These are phyloP conservation scores for Tylopilus plumbeoviolaceoides DNA, from an alignment of 768 basidiomycete genomes.

Conservation along the genomic window DNA sequence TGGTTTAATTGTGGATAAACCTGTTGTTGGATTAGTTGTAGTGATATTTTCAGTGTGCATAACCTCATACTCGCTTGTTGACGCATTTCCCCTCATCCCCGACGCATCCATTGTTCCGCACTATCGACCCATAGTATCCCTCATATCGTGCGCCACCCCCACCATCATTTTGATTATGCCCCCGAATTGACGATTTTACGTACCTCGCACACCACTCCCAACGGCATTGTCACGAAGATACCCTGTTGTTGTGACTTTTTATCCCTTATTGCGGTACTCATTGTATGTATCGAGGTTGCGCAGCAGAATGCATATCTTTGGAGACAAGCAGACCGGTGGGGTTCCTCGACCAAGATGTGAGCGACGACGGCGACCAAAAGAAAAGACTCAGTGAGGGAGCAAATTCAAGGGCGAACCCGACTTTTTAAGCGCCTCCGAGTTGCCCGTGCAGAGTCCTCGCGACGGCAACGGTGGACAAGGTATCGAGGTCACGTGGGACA, in stretches of 20 bases:
- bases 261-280: slow-evolving; percentile 23
- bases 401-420: no score
- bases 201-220: slow-evolving; percentile 17
- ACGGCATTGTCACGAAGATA: slow-evolving; percentile 32
- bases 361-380: no score
- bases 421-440: no score
- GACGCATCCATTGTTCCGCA: slow-evolving; percentile 4
- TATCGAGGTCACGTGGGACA: slow-evolving; percentile 9
- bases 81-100: no score
- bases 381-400: no score
- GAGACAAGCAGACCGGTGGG: slow-evolving; percentile 13
- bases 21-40: slow-evolving; percentile 36
- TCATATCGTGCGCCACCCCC: slow-evolving; percentile 22
- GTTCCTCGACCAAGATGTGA: neutral
- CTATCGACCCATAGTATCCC: slow-evolving; percentile 5
- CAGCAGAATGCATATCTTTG: slow-evolving; percentile 36
- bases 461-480: neutral
- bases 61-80: slow-evolving; percentile 22
- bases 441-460: no score
- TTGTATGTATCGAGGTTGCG: slow-evolving; percentile 30
- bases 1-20: slow-evolving; percentile 34
- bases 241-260: slow-evolving; percentile 33
- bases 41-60: slow-evolving; percentile 31
- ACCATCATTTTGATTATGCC: slow-evolving; percentile 19
- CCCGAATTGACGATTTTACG: slow-evolving; percentile 31